Conservation (phyloP, 129 eudicot genomes). For the Chrysanthemum lavandulifolium region DNA sequence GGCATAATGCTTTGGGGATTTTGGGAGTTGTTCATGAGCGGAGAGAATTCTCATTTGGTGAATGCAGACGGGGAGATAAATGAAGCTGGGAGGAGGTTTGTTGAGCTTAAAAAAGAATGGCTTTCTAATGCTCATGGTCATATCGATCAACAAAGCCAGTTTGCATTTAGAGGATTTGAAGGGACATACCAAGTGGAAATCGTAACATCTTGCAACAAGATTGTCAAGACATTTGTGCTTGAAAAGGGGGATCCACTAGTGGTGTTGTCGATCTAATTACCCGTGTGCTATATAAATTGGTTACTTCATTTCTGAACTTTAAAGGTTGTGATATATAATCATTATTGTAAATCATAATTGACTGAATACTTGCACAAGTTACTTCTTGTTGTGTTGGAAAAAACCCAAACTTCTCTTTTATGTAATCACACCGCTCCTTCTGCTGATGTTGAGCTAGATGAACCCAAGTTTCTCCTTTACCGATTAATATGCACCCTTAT, state of each 20-base stretch:
- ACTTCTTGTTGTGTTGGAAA: no score
- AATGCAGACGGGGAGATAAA: slow-evolving; percentile 90
- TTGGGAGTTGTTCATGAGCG: slow-evolving; percentile 86
- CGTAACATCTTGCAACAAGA: slow-evolving; percentile 23
- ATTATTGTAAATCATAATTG: no score
- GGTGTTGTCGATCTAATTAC: not conserved
- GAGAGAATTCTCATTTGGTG: slow-evolving; percentile 67
- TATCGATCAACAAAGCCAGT: slow-evolving; percentile 47
- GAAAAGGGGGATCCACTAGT: slow-evolving; percentile 35
- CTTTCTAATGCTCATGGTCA: slow-evolving; percentile 56
- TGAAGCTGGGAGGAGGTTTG: slow-evolving; percentile 69
- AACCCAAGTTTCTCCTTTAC: no score
- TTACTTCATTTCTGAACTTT: no score
- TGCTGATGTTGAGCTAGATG: no score
- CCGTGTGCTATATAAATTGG: no score
- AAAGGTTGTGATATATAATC: no score
- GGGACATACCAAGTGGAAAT: slow-evolving; percentile 65
- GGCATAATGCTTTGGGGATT: slow-evolving; percentile 92
- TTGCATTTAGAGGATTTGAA: slow-evolving; percentile 68
- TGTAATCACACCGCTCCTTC: no score
- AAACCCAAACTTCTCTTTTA: no score
- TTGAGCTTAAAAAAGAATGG: slow-evolving; percentile 83
- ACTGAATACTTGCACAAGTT: no score
- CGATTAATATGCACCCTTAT: no score
- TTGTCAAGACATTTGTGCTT: slow-evolving; percentile 64